A percentile compares a stretch with the other conserved stretches of the same genome.
Conservation (phyloP, 75 land plant genomes). For the Larix kaempferi region DNA sequence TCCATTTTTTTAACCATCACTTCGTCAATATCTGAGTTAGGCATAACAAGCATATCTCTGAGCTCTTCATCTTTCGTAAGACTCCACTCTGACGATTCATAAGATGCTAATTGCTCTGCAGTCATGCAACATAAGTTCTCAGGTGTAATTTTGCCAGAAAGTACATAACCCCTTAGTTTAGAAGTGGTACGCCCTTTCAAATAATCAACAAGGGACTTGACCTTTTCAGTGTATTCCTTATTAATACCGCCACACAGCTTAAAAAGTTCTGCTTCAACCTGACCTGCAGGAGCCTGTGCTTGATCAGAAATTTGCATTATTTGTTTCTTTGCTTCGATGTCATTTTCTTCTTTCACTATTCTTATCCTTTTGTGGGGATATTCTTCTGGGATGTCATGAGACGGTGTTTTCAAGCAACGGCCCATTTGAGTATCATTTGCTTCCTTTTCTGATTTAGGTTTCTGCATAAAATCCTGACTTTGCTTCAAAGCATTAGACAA, state of each 20-base stretch:
- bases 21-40: no score
- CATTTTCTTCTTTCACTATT: constrained; percentile 6
- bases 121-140: constrained; percentile 2
- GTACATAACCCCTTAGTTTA: background rate
- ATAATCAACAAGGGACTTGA: background rate
- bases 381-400: background rate
- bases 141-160: background rate
- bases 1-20: background rate
- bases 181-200: background rate
- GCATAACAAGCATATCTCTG: background rate
- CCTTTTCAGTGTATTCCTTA: constrained; percentile 4
- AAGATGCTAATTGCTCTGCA: background rate
- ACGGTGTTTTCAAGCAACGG: background rate
- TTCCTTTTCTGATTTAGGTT: background rate
- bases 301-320: background rate
- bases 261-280: constrained; percentile 6
- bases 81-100: background rate
- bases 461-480: background rate
- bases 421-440: background rate
- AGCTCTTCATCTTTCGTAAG: constrained; percentile 2
- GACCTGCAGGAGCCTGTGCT: background rate
- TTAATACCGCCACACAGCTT: background rate
- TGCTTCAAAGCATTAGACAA: background rate
- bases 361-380: constrained; percentile 3
- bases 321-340: background rate